Evolutionary conservation across 495 filamentous ascomycete genomes (phyloP).

Genomic region (Mycothermus thermophilus): DNA sequence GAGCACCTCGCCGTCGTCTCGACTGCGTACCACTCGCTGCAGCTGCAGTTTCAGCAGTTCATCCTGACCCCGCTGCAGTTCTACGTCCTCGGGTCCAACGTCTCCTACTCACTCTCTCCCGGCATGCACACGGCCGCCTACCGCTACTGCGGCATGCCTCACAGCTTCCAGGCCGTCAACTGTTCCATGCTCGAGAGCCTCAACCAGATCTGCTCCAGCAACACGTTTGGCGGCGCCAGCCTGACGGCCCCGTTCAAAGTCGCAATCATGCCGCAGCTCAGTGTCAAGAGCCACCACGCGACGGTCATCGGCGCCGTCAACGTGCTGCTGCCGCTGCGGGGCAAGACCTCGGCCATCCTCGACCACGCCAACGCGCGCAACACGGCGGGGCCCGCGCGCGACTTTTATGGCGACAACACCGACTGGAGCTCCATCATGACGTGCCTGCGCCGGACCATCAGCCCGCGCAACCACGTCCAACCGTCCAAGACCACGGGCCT

Average conservation of each 20-base stretch:
- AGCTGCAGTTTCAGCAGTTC: conserved; percentile 42
- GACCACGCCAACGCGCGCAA: conserved; percentile 54
- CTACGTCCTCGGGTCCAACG: conserved; percentile 59
- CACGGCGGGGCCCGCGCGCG: conserved; percentile 47
- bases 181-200: conserved; percentile 50
- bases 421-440: conserved; percentile 63
- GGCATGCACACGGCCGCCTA: conserved; percentile 71
- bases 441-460: conserved; percentile 60
- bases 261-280: conserved; percentile 50
- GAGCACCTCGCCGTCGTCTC: conserved; percentile 30
- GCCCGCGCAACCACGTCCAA: conserved; percentile 64
- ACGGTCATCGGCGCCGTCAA: conserved; percentile 73
- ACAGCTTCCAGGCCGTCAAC: conserved; percentile 53
- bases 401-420: conserved; percentile 73
- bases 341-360: conserved; percentile 42
- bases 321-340: conserved; percentile 62
- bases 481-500: conserved; percentile 51
- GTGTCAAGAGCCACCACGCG: conserved; percentile 59
- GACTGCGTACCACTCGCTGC: conserved; percentile 35
- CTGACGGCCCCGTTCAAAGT: conserved; percentile 67
- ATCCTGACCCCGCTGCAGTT: conserved; percentile 54
- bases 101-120: conserved; percentile 62
- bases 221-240: conserved; percentile 58
- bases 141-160: conserved; percentile 54
- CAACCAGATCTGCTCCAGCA: conserved; percentile 46